A percentile compares a stretch with the other conserved stretches of the same genome.
phyloP scores from a whole-genome alignment of 208 protist species.

The Trypanosomatidae sp. region DNA sequence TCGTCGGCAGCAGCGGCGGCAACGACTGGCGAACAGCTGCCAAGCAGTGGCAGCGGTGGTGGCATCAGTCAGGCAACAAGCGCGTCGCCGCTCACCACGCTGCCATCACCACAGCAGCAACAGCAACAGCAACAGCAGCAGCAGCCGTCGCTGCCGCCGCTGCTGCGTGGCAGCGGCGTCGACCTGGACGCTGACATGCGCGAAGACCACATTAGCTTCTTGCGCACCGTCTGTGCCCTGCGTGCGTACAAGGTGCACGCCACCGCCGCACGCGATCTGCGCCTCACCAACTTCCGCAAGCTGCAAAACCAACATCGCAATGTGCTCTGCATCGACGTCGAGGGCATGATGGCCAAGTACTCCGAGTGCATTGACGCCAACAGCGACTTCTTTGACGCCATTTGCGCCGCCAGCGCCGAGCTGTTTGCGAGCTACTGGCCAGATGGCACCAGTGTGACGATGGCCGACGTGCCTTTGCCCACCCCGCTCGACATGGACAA shows the following conservation, averaged over 20 bases:
- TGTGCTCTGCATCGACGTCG: conserved; percentile 61
- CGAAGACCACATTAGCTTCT: conserved; percentile 78
- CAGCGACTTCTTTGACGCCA: conserved; percentile 68
- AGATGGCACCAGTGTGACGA: conserved; percentile 41
- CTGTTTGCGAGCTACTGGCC: conserved; percentile 88
- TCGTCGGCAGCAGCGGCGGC: too few species aligned
- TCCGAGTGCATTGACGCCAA: conserved; percentile 69
- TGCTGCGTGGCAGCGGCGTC: too few species aligned
- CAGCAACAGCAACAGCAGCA: conserved; percentile 6
- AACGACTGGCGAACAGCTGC: not conserved
- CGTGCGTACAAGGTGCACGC: conserved; percentile 63
- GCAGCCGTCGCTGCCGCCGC: not conserved
- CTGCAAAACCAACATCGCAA: conserved; percentile 59
- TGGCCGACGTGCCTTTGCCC: conserved; percentile 60
- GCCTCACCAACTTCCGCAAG: conserved; percentile 62
- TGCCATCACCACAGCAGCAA: conserved; percentile 16
- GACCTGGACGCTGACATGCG: conserved; percentile 50
- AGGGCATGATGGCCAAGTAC: conserved; percentile 66
- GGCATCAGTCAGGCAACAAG: conserved; percentile 15
- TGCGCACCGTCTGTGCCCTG: conserved; percentile 75
- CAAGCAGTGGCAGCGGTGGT: conserved; percentile 1
- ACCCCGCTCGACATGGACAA: conserved; percentile 89
- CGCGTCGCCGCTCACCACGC: conserved; percentile 11
- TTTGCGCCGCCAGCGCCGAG: conserved; percentile 66
- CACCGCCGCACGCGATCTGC: conserved; percentile 50